Evolutionary conservation across 2,329 filamentous ascomycete genomes (phyloP).

Genomic region (Byssochlamys sp.): DNA sequence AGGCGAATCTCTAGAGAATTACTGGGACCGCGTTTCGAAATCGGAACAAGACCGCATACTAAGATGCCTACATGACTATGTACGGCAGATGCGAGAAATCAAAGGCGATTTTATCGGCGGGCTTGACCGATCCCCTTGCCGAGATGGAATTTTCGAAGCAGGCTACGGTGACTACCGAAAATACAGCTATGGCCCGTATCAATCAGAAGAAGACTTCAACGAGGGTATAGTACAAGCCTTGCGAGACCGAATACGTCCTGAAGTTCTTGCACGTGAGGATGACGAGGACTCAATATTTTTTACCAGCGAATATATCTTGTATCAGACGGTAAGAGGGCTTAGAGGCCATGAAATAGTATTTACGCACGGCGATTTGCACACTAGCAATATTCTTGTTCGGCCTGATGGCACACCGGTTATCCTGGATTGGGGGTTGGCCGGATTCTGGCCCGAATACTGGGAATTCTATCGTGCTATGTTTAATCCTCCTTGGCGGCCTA

Average conservation of each 20-base stretch:
- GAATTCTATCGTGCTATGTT: conserved; percentile 13
- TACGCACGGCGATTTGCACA: conserved; percentile 16
- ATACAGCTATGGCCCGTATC: conserved; percentile 8
- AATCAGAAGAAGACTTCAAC: conserved; percentile 8
- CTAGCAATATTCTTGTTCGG: conserved; percentile 17
- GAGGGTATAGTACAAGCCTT: conserved; percentile 10
- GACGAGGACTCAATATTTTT: conserved; percentile 8
- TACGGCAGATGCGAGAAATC: conserved; percentile 7
- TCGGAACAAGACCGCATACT: conserved; percentile 3
- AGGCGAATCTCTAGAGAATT: conserved; percentile 7
- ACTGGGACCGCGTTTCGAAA: conserved; percentile 8
- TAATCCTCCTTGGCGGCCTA: conserved; percentile 3
- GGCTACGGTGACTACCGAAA: conserved; percentile 5
- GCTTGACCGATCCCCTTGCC: conserved; percentile 7
- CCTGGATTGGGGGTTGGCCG: conserved; percentile 18
- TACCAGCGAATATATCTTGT: conserved; percentile 7
- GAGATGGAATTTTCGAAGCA: conserved; percentile 9
- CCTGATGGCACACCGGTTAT: conserved; percentile 14
- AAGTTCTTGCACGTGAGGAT: conserved; percentile 2
- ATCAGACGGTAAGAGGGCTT: conserved; percentile 10
- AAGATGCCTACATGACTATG: conserved; percentile 5
- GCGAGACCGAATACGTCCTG: conserved; percentile 5
- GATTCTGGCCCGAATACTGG: conserved; percentile 18
- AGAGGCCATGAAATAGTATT: conserved; percentile 14
- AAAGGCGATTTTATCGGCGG: conserved; percentile 6